Evolutionary conservation across 768 basidiomycete genomes (phyloP).

Genomic region (Lactifluus subvellereus): DNA sequence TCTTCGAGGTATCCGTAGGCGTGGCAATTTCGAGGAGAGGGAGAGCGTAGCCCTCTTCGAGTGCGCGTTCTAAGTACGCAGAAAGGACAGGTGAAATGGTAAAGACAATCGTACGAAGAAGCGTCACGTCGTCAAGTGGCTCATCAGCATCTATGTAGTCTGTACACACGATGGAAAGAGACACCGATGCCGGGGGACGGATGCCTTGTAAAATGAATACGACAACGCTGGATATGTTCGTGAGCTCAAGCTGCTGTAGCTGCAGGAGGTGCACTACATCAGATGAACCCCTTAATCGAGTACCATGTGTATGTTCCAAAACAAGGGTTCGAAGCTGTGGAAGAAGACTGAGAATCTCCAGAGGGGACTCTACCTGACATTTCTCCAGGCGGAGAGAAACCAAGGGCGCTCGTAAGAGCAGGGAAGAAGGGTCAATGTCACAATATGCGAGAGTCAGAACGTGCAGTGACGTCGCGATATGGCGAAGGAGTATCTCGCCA

Average conservation of each 20-base stretch:
- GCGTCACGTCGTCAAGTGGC: not conserved
- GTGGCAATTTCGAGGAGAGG: constrained; percentile 9
- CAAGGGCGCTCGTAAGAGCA: constrained; percentile 1
- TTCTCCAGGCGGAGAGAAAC: not conserved
- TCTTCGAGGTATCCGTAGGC: not conserved
- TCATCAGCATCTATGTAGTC: constrained; percentile 1
- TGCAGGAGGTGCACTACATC: not conserved
- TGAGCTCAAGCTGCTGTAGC: constrained; percentile 3
- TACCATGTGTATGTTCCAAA: not conserved
- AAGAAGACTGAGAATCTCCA: not conserved
- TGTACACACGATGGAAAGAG: constrained; percentile 5
- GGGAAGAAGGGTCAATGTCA: not conserved
- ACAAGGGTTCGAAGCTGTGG: constrained; percentile 4
- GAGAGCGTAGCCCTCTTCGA: not conserved
- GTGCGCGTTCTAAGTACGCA: not conserved
- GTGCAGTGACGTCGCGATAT: not conserved
- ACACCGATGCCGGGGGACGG: not conserved
- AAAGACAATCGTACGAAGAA: not conserved
- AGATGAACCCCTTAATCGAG: not conserved
- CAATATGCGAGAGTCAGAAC: constrained; percentile 2
- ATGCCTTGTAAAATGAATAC: constrained; percentile 7
- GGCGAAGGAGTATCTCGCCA: not conserved
- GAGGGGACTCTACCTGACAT: not conserved
- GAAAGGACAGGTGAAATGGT: constrained; percentile 8
- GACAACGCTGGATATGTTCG: not conserved